Conservation (phyloP, 169 alveolate species). For the Plasmodium gaboni region DNA sequence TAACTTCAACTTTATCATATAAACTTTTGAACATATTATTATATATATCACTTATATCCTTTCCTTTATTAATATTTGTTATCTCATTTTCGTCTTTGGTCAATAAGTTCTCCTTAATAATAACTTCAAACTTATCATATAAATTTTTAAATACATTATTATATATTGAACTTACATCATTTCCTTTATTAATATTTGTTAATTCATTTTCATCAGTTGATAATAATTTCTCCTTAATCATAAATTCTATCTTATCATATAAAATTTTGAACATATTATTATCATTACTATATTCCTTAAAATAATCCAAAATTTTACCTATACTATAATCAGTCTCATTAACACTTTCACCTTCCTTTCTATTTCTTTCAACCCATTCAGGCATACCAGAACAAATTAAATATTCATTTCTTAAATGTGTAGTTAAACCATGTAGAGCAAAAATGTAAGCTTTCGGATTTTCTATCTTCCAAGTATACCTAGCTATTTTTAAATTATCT, state of each 20-base stretch:
- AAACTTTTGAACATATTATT: background rate
- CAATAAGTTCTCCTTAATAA: background rate
- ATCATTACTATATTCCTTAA: too few relatives aligned
- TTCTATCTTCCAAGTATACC: conserved; percentile 76
- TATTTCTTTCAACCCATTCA: conserved; percentile 27
- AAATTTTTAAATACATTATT: background rate
- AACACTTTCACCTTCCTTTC: background rate
- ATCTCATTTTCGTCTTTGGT: background rate
- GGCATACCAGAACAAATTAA: conserved; percentile 74
- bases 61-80: too few relatives aligned
- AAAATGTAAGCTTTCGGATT: conserved; percentile 80
- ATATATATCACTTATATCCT: too few relatives aligned
- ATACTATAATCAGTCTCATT: background rate
- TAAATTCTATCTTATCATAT: background rate
- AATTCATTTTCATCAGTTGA: background rate
- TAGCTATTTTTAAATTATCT: conserved; percentile 80
- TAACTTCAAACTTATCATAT: background rate
- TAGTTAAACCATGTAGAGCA: conserved; percentile 82
- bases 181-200: background rate
- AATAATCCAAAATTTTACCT: too few relatives aligned
- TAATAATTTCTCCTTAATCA: background rate
- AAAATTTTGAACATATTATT: background rate
- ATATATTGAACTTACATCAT: too few relatives aligned
- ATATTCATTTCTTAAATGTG: conserved; percentile 83
- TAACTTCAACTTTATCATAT: background rate